Base-by-base conservation (phyloP, 1,284 basidiomycete genomes). In the Tylopilus orsonianus region DNA sequence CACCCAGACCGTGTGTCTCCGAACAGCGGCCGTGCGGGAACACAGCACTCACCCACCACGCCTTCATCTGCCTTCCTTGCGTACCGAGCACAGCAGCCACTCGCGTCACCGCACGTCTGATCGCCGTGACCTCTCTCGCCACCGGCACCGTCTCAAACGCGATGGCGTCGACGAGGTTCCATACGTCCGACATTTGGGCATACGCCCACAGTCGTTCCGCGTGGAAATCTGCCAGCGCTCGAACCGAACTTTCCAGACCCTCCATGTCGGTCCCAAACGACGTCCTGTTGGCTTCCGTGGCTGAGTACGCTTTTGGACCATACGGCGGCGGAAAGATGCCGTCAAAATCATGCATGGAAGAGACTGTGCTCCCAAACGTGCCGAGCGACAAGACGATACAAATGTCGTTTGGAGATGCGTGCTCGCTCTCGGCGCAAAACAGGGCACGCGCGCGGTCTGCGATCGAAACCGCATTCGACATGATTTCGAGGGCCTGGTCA, bases 121-220 rank as follows among this genome's bases (percentile, higher is more conserved):
- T 83, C 2, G 83, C 87, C 9, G 61, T 66, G 5, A 86, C 72
- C 66, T 93, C 90, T 20, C 81, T 68, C 12, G 79, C 61, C 1
- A 90, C 70, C 0, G 90, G 88, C 4, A 92, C 71, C 0, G 89
- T 93, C 73, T 93, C 90, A 62, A 93, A 92, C 8, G 86, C 87
- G 41, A 93, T 60, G 52, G 75, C 77, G 47, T 85, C 80, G 45
- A 93, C 68, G 8, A 61, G 61, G 22, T 62, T 55, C 89, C 88
- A 93, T 0, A 71, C 69, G 18, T 71, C 66, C 9, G 49, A 46
- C 44, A 81, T 70, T 5, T 30, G 8, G 29, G 79, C 73, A 58
- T 83, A 87, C 0, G 80, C 69, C 27, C 66, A 56, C 32, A 93
- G 71, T 9, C 89, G 74, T 46, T 78, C 73, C n/a, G 83, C 67